These are phyloP conservation scores for Leonotis leonurus DNA, from an alignment of 257 asterid genomes.

Conservation along the genomic window DNA sequence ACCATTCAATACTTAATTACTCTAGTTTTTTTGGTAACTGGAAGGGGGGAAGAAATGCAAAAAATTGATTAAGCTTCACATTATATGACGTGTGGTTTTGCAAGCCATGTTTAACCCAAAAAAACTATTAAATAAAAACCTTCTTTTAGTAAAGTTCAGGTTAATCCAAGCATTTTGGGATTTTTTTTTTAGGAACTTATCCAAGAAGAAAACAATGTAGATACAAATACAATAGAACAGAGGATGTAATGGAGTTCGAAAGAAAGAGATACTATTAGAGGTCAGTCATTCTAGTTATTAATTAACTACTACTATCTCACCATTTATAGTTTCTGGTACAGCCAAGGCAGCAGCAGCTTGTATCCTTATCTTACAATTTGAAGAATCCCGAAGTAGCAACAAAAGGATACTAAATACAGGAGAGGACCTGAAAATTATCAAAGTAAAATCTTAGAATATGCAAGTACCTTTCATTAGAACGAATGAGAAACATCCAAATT, in stretches of 20 bases:
- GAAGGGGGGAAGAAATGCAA: neutral
- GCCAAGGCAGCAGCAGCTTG: conserved; percentile 98
- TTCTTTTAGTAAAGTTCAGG: neutral
- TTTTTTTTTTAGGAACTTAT: neutral
- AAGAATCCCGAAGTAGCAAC: conserved; percentile 81
- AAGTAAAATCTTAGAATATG: conserved; percentile 9
- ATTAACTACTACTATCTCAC: conserved; percentile 32
- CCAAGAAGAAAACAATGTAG: neutral
- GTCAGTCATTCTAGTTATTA: conserved; percentile 3
- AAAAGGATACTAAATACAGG: conserved; percentile 81
- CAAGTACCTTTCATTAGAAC: neutral
- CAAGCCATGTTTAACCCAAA: neutral
- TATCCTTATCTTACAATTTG: conserved; percentile 90
- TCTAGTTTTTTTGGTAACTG: neutral
- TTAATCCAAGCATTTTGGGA: neutral
- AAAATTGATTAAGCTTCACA: neutral
- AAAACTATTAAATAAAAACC: neutral
- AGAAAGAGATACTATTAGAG: conserved; percentile 2
- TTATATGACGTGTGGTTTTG: neutral
- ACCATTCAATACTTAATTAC: neutral
- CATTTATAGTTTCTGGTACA: conserved; percentile 72
- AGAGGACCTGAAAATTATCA: conserved; percentile 62
- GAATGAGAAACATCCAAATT: neutral
- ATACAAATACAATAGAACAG: neutral
- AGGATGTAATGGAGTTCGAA: neutral